Evolutionary conservation across 441 rosid species (phyloP).

Genomic region (Pelargonium fulgidum): DNA sequence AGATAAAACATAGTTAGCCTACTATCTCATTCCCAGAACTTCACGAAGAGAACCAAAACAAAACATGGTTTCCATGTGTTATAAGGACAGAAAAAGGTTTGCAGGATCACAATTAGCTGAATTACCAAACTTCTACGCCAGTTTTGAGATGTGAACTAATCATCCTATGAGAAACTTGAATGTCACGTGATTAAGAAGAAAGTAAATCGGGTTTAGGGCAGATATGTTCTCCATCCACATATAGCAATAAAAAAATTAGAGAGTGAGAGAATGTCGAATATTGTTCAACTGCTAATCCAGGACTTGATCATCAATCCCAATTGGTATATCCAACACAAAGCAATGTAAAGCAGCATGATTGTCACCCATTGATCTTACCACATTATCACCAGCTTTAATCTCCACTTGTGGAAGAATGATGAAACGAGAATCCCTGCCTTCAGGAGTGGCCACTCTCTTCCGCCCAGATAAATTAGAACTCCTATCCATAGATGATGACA

Average conservation of each 20-base stretch:
- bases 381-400: slow-evolving; percentile 81
- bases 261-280: neutral
- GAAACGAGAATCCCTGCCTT: slow-evolving; percentile 66
- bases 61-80: too few species aligned
- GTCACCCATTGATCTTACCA: slow-evolving; percentile 46
- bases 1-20: too few species aligned
- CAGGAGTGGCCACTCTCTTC: slow-evolving; percentile 53
- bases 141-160: neutral
- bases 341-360: neutral
- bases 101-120: neutral
- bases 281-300: neutral
- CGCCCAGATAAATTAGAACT: slow-evolving; percentile 68
- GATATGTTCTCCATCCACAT: neutral
- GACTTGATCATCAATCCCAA: neutral
- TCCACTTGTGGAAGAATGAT: slow-evolving; percentile 95
- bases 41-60: too few species aligned
- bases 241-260: neutral
- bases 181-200: neutral
- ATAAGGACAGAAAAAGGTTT: too few species aligned
- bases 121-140: neutral
- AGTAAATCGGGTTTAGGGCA: neutral
- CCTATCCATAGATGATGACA: slow-evolving; percentile 57
- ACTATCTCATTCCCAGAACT: too few species aligned
- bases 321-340: neutral
- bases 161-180: neutral